A percentile compares a stretch with the other conserved stretches of the same genome.
Conservation (phyloP, 306 rosid species). For the Cicer bijugum region DNA sequence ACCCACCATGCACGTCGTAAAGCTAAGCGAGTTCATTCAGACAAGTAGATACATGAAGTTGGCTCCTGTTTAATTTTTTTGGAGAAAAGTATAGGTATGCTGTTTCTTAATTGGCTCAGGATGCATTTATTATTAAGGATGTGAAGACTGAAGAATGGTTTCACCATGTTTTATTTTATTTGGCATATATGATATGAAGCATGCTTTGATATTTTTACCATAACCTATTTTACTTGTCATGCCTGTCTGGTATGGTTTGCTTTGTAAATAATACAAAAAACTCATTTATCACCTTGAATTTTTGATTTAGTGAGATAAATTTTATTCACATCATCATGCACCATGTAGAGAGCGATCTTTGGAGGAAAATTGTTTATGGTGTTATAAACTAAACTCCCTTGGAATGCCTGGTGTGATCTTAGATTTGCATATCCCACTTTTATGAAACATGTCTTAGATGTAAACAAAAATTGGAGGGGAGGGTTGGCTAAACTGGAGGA, state of each 20-base stretch:
- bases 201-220: constrained; percentile 35
- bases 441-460: background rate
- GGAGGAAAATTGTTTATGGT: constrained; percentile 14
- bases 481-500: constrained; percentile 1
- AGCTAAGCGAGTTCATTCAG: constrained; percentile 81
- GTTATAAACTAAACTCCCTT: constrained; percentile 1
- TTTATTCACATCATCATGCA: constrained; percentile 12
- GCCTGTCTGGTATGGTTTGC: constrained; percentile 24
- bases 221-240: constrained; percentile 11
- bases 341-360: background rate
- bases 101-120: constrained; percentile 12
- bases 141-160: constrained; percentile 20
- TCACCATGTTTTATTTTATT: constrained; percentile 4
- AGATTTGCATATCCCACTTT: background rate
- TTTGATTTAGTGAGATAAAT: constrained; percentile 6
- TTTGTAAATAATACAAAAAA: constrained; percentile 5
- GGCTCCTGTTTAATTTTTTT: constrained; percentile 42
- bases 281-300: background rate
- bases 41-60: constrained; percentile 53
- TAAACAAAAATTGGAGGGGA: background rate
- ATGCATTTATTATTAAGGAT: constrained; percentile 11
- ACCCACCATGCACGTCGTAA: constrained; percentile 71
- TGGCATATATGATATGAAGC: constrained; percentile 1
- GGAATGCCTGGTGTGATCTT: background rate
- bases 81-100: constrained; percentile 52